phyloP scores from a whole-genome alignment of 345 rosid genomes.

The Raphanus sativus region DNA sequence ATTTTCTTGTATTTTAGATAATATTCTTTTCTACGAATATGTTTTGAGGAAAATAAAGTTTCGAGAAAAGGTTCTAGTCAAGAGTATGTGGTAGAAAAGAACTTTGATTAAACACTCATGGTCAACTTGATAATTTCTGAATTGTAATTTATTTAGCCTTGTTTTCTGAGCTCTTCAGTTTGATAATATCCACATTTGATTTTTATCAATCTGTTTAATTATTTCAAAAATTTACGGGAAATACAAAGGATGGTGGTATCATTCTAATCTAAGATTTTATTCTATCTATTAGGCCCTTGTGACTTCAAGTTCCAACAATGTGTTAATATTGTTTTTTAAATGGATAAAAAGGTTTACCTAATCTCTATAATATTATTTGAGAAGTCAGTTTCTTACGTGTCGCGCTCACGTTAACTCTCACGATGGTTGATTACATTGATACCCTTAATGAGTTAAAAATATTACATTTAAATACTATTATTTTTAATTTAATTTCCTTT shows the following conservation, averaged over 20 bases:
- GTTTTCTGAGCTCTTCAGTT: neutral
- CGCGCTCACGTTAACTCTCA: too few species aligned
- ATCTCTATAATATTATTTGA: too few species aligned
- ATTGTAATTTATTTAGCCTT: neutral
- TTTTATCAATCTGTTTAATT: neutral
- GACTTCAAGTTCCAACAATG: slow-evolving; percentile 44
- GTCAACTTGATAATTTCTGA: neutral
- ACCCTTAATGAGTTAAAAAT: too few species aligned
- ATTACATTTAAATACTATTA: too few species aligned
- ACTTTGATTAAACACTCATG: neutral
- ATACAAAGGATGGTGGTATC: slow-evolving; percentile 23
- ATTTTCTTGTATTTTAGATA: neutral
- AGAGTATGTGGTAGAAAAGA: neutral
- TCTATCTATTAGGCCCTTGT: slow-evolving; percentile 21
- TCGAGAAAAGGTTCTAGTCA: neutral
- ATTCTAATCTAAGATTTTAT: slow-evolving; percentile 15
- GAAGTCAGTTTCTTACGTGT: too few species aligned
- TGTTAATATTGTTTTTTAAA: slow-evolving; percentile 1
- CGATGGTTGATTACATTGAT: too few species aligned
- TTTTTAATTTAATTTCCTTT: too few species aligned
- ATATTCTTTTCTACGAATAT: neutral
- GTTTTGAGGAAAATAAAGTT: neutral
- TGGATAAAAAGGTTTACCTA: slow-evolving; percentile 33
- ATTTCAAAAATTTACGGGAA: neutral
- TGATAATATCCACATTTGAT: slow-evolving; percentile 4